Evolutionary conservation across 495 filamentous ascomycete species (phyloP).

Genomic region (Penicillium cinerascens): DNA sequence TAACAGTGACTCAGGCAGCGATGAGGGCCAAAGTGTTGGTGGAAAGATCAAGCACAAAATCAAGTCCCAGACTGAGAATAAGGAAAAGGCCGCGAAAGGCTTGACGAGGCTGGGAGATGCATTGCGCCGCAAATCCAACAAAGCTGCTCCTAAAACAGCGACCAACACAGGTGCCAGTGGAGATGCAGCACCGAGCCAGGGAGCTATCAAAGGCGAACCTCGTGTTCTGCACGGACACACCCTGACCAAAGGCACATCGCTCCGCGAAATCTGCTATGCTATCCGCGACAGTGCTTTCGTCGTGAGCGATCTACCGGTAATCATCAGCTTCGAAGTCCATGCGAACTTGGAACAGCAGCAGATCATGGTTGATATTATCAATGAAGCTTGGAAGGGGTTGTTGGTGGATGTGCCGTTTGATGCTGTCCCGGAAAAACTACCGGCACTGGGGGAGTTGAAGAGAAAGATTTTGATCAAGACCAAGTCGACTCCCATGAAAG

Average conservation of each 20-base stretch:
- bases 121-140: slow-evolving; percentile 20
- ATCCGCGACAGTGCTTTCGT: slow-evolving; percentile 78
- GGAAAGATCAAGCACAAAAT: slow-evolving; percentile 14
- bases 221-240: slow-evolving; percentile 87
- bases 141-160: neutral
- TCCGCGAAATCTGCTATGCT: slow-evolving; percentile 76
- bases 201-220: slow-evolving; percentile 56
- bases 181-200: slow-evolving; percentile 7
- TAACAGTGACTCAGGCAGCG: slow-evolving; percentile 23
- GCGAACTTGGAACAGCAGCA: slow-evolving; percentile 73
- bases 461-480: slow-evolving; percentile 89
- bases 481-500: slow-evolving; percentile 55
- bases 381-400: slow-evolving; percentile 66
- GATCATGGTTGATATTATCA: slow-evolving; percentile 86
- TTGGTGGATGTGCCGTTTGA: slow-evolving; percentile 60
- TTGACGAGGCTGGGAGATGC: slow-evolving; percentile 23
- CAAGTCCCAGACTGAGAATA: slow-evolving; percentile 16
- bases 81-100: slow-evolving; percentile 17
- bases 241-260: slow-evolving; percentile 79
- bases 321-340: slow-evolving; percentile 89
- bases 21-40: slow-evolving; percentile 4
- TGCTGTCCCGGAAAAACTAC: slow-evolving; percentile 51
- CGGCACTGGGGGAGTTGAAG: slow-evolving; percentile 60
- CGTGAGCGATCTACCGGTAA: slow-evolving; percentile 70
- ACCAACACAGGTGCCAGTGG: neutral